Evolutionary conservation across 2,329 filamentous ascomycete genomes (phyloP).

Genomic region (Fusarium oligoseptatum): DNA sequence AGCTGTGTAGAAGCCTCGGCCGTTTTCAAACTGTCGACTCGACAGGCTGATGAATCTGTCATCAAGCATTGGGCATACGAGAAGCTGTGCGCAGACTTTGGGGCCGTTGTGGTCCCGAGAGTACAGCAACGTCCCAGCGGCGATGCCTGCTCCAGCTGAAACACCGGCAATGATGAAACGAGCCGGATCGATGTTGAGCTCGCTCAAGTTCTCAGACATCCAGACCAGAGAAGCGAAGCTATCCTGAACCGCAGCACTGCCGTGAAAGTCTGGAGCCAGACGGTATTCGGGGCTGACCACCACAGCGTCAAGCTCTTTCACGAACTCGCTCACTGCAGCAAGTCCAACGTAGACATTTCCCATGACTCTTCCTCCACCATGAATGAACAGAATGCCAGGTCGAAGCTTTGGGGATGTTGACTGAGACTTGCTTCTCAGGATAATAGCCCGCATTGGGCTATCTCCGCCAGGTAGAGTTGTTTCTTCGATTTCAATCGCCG

Average conservation of each 20-base stretch:
- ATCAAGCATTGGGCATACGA: slow-evolving; percentile 31
- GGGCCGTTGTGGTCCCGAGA: slow-evolving; percentile 15
- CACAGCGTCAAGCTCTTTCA: slow-evolving; percentile 20
- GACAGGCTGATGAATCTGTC: slow-evolving; percentile 17
- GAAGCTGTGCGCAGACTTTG: slow-evolving; percentile 14
- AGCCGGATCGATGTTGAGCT: not conserved
- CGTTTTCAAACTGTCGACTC: slow-evolving; percentile 16
- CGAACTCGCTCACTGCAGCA: not conserved
- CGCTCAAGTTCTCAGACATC: not conserved
- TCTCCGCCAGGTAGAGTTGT: not conserved
- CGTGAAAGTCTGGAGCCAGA: slow-evolving; percentile 12
- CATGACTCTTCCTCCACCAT: slow-evolving; percentile 21
- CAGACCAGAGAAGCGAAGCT: slow-evolving; percentile 11
- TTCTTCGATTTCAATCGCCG: not conserved
- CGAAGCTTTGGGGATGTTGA: not conserved
- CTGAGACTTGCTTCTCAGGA: not conserved
- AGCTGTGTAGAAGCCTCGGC: slow-evolving; percentile 8
- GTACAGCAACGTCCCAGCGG: slow-evolving; percentile 2
- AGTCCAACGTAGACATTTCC: slow-evolving; percentile 18
- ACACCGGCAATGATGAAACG: slow-evolving; percentile 19
- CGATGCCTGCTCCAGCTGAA: slow-evolving; percentile 26
- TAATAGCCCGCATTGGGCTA: not conserved
- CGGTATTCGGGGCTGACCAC: slow-evolving; percentile 14
- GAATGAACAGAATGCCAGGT: slow-evolving; percentile 12
- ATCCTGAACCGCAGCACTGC: slow-evolving; percentile 7